Base-by-base conservation (phyloP, 2,329 filamentous ascomycete species). In the Apiospora hydei region DNA sequence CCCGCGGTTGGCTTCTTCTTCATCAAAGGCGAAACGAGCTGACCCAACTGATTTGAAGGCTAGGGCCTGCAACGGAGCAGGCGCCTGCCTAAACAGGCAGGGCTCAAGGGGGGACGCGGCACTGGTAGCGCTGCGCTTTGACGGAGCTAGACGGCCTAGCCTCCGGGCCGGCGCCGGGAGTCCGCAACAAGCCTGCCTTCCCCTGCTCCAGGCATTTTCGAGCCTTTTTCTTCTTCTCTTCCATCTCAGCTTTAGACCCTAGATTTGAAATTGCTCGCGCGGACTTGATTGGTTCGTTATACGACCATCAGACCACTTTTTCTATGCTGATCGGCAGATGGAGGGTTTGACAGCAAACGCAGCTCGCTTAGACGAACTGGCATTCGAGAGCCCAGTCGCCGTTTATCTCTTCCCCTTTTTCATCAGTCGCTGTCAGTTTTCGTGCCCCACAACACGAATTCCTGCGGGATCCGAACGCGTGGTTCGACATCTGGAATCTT, bases 111-210 rank as follows among this genome's bases (percentile, higher is more conserved):
- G 26, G 0, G 10, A 38, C 8, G 30, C 30, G 30, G 30, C 16
- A 38, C 2, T 21, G 8, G 53, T 64, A n/a, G 57, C 57, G 57
- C 10, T 41, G 57, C 57, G 57, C 57, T 64, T 64, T 4, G 34
- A 41, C 11, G 30, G 30, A n/a, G 57, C 57, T 64, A 64, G n/a
- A 0, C 18, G 13, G 18, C 34, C 21, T 64, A 64, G 57, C 34
- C 21, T 64, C 57, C 57, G 57, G 57, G 34, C 57, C 57, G 57
- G 30, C 57, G 24, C 57, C 57, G 57, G 30, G 53, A n/a, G 16
- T 38, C 53, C 26, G 26, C 30, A 14, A 38, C 30, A 5, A 34
- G 53, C 21, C 21, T 30, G 26, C 26, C 18, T 24, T 3, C 26
- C 16, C 7, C 16, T 21, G 8, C 46, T n/a, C 18, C 3, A 38